Base-by-base conservation (phyloP, 2,329 filamentous ascomycete genomes). In the Cordyceps farinosa region DNA sequence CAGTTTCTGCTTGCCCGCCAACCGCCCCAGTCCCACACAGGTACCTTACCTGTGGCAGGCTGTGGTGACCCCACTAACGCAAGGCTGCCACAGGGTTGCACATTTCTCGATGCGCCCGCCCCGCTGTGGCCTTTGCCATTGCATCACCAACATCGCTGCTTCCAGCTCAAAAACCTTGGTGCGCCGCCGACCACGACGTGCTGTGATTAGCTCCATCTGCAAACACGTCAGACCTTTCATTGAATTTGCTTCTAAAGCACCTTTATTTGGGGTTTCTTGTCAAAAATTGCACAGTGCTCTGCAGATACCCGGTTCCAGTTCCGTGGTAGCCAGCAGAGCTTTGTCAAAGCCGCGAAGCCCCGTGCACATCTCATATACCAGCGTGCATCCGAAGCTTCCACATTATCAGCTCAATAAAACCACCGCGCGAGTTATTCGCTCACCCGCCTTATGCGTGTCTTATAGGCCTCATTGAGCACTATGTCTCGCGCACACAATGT, bases 401-500 rank as follows among this genome's bases (percentile, higher is more conserved):
- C 29, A 7, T 22, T 30, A 13, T 3, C 15, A 30, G 15, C 9
- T 11, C 13, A 48, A 40, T 17, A 29, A 34, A n/a, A 27, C 17
- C 10, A 36, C 13, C 11, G 27, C 27, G 3, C 13, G 29, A 17
- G 5, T 7, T 6, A 2, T 22, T 45, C 2, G 2, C 3, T n/a
- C n/a, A 34, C 15, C 8, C 51, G 5, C 22, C 32, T 1, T 11
- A 3, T 42, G 47, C 47, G 30, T 29, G 45, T 32, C 3, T 9
- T 4, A 8, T 8, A 32, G 5, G 27, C 5, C 15, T 6, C 27
- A 15, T 38, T 9, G 9, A 32, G 30, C 47, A 29, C 15, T 40
- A 63, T 63, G 55, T 55, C 50, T 47, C 54, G 40, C 29, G 60
- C 62, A n/a, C 62, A 55, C 48, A 53, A 59, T 47, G 30, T 55